phyloP scores from a whole-genome alignment of 441 rosid genomes.

The Pelargonium australe region DNA sequence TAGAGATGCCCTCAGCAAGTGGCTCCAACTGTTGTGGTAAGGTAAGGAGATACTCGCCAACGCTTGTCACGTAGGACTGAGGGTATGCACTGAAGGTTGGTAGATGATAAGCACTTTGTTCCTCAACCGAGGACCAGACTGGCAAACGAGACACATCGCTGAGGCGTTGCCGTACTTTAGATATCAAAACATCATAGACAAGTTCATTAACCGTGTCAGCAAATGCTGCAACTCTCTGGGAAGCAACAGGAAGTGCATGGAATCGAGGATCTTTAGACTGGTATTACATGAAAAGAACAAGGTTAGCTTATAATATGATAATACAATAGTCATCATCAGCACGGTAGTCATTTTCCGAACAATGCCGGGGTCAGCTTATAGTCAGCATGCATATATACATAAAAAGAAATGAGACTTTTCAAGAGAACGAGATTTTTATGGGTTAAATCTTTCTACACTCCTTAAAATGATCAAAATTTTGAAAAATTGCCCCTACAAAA shows the following conservation, averaged over 20 bases:
- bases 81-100: constrained; percentile 97
- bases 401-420: too few species aligned
- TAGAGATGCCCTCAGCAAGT: constrained; percentile 90
- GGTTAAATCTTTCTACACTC: too few species aligned
- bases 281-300: constrained; percentile 17
- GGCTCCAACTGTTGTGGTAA: constrained; percentile 98
- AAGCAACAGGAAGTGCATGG: constrained; percentile 88
- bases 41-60: constrained; percentile 96
- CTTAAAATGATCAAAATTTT: too few species aligned
- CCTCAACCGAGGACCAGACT: constrained; percentile 88
- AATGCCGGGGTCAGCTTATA: too few species aligned
- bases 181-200: constrained; percentile 88
- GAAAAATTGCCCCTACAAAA: too few species aligned
- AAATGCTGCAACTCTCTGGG: constrained; percentile 83
- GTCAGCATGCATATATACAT: too few species aligned
- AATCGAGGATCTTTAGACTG: constrained; percentile 98
- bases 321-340: too few species aligned
- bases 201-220: constrained; percentile 87
- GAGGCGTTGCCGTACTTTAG: constrained; percentile 90
- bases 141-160: constrained; percentile 75
- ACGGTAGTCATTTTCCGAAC: too few species aligned
- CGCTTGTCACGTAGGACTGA: constrained; percentile 78
- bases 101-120: constrained; percentile 69
- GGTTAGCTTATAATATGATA: not conserved
- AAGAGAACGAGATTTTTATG: too few species aligned